Evolutionary conservation across 331 rosid genomes (phyloP), one percentile per base, ranked within the genome.

Genomic region (Quercus lobata): DNA sequence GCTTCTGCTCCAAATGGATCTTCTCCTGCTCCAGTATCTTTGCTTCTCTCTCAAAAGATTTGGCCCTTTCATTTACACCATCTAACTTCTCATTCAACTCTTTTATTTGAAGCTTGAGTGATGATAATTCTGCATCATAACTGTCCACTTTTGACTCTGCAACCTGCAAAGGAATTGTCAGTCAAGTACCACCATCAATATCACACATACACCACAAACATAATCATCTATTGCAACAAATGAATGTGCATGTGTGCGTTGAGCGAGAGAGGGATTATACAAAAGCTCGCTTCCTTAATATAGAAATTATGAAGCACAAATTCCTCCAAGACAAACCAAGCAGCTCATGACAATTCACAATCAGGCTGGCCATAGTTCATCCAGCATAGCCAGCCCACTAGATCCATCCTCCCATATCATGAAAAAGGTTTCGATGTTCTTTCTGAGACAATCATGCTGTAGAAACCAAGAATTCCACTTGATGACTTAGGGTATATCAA

Each of bases 141-240:
- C 87, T 89, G 68, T 63, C 81, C 53, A 90, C 87, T 82, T 91
- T 93, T 15, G 94, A 93, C 84, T 89, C 85, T 5, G 97, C 97
- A 82, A 87, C 93, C 97, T 93, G 86, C 89, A 84, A 57, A 81
- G 37, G 58, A 62, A 75, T 32, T 69, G 21, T 27, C 17, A 53
- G 84, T 75, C 69, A 81, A 74, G 73, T 52, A 70, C 30, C 1
- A 41, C 61, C 78, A 58, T 72, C 41, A 82, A 60, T 29, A 34
- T n/a, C 4, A 55, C 19, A 4, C 29, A 12, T 19, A 68, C 72
- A 12, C n/a, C 63, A 76, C 17, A 8, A 66, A 14, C 4, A 1
- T 2, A 69, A 44, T 63, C 34, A 54, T 32, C 60, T 34, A 34
- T 71, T 57, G 46, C 52, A 55, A 35, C 53, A 73, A 19, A 57